Percentiles rank a stretch among this genome's conserved stretches.
Evolutionary conservation across 345 rosid species (phyloP).

Genomic region (Citrus glauca): DNA sequence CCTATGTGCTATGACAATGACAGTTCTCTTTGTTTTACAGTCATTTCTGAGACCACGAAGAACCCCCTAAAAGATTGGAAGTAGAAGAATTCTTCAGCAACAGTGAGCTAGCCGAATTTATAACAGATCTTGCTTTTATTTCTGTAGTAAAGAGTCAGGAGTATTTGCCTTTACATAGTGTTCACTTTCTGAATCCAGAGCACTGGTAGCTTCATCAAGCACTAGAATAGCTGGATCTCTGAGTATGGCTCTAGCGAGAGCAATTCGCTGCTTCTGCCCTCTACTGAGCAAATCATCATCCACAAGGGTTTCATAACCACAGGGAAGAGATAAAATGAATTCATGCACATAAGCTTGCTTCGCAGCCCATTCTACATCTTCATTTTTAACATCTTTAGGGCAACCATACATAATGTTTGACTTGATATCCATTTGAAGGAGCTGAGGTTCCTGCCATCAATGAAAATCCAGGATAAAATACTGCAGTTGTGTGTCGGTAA

Average conservation of each 20-base stretch:
- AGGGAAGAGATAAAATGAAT: slow-evolving; percentile 61
- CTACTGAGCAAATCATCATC: slow-evolving; percentile 49
- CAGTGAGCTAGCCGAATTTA: neutral
- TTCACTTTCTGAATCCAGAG: slow-evolving; percentile 47
- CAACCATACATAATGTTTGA: slow-evolving; percentile 50
- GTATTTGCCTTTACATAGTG: slow-evolving; percentile 31
- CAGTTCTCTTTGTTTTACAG: slow-evolving; percentile 23
- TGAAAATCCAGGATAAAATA: neutral
- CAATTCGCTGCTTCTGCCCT: slow-evolving; percentile 59
- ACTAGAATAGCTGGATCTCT: slow-evolving; percentile 50
- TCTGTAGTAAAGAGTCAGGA: neutral
- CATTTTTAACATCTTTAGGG: slow-evolving; percentile 22
- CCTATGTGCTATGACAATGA: slow-evolving; percentile 48
- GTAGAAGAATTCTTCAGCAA: slow-evolving; percentile 5
- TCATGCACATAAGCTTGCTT: slow-evolving; percentile 56
- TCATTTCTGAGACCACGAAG: slow-evolving; percentile 25
- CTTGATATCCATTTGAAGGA: slow-evolving; percentile 40
- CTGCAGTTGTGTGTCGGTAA: neutral
- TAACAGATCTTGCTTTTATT: neutral
- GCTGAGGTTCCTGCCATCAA: slow-evolving; percentile 40
- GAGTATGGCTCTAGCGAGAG: slow-evolving; percentile 55
- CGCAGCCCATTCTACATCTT: slow-evolving; percentile 41
- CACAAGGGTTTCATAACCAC: slow-evolving; percentile 55
- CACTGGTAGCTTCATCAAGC: slow-evolving; percentile 65
- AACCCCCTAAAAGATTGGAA: slow-evolving; percentile 16